Base-by-base conservation (phyloP, 2,329 filamentous ascomycete species). In the Scopulariopsis brevicaulis region DNA sequence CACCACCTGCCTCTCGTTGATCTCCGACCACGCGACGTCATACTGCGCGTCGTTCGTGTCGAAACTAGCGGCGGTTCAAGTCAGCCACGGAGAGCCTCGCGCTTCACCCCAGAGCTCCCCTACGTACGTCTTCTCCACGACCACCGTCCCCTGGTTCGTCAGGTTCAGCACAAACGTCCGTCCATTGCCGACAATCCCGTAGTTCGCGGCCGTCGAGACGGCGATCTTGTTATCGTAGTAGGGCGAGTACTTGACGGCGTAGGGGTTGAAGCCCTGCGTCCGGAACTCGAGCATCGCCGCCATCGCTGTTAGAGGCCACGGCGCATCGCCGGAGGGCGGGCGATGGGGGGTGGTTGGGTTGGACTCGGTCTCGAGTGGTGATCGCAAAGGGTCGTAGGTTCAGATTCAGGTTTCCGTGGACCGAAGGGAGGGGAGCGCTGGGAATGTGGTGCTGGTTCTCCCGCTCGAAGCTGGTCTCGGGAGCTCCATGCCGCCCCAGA, bases 11-110 rank as follows among this genome's bases (percentile, higher is more conserved):
- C 94, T 96, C 75, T 96, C 93, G 75, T 99, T 92, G 64, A 90
- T 83, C 75, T 99, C 94, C 20, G 91, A 96, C 91, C 94, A 97
- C 28, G 92, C 83, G 57, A 94, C 79, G 73, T 99, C 94, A 73
- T 96, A 99, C 63, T 97, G 86, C 52, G 92, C 89, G 71, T 99
- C 94, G 76, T 97, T 95, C 12, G 94, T 99, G 68, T 96, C 93
- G 75, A 93, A 99, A 68, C 89, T 93, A 64, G 54, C 55, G 62
- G 18, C 14, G n/a, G 8, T 34, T 15, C 18, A n/a, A 15, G 40
- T 46, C 40, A 46, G 40, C 2, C n/a, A 18, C 40, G 18, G 40
- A 46, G n/a, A 7, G 40, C 7, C 18, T 18, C 40, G 15, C 15
- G 40, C 15, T n/a, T 46, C 40, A 8, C 15, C 40, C 15, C 14